Evolutionary conservation across 352 stramenopile genomes (phyloP).

Genomic region (Globisporangium recalcitrans): DNA sequence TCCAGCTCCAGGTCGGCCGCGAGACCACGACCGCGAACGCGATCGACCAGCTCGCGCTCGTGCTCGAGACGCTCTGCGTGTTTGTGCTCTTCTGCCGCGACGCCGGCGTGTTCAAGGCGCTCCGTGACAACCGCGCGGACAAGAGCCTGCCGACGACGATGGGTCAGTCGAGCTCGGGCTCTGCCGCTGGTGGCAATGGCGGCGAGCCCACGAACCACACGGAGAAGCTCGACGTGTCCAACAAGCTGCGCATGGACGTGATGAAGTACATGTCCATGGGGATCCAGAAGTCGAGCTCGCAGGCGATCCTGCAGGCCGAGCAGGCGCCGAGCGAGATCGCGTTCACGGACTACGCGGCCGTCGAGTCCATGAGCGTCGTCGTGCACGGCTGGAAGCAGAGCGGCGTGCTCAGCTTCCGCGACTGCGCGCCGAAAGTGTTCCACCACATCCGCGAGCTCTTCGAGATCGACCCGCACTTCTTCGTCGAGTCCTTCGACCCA

Average conservation of each 20-base stretch:
- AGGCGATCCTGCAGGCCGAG: conserved; percentile 32
- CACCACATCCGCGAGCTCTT: conserved; percentile 73
- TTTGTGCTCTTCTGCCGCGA: conserved; percentile 78
- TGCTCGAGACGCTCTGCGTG: conserved; percentile 59
- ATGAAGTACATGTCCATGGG: conserved; percentile 87
- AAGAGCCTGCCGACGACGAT: conserved; percentile 13
- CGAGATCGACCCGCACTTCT: conserved; percentile 59
- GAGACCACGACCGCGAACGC: conserved; percentile 47
- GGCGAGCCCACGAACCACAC: conserved; percentile 10
- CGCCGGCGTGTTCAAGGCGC: conserved; percentile 48
- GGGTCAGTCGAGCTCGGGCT: conserved; percentile 18
- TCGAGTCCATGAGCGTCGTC: conserved; percentile 67
- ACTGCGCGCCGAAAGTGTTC: conserved; percentile 78
- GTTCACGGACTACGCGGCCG: conserved; percentile 68
- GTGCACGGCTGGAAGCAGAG: conserved; percentile 56
- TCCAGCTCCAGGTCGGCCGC: conserved; percentile 27
- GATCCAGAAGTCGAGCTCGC: conserved; percentile 69
- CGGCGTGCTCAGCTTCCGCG: conserved; percentile 58
- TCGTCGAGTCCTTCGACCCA: conserved; percentile 74
- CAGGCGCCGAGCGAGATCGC: conserved; percentile 27
- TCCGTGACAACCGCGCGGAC: conserved; percentile 21
- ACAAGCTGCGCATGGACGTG: conserved; percentile 76
- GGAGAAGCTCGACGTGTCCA: conserved; percentile 65
- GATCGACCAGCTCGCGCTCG: conserved; percentile 66
- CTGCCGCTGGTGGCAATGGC: background rate